Percentiles rank a stretch among this genome's conserved stretches.
phyloP scores from a whole-genome alignment of 2,329 filamentous ascomycete genomes.

The Sarocladiaceae sp. region DNA sequence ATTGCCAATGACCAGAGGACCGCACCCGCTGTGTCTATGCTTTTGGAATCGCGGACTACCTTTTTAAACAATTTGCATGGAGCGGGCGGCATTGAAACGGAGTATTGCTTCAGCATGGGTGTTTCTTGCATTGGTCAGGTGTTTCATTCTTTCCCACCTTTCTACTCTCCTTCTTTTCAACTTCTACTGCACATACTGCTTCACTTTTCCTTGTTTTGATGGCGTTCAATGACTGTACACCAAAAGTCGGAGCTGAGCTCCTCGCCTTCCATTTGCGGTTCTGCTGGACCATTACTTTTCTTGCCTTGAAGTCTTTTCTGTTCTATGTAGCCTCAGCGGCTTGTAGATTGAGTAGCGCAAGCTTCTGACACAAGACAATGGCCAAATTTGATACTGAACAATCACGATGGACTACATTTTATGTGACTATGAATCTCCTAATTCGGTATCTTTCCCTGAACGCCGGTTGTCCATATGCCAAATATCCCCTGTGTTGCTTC shows the following conservation, averaged over 20 bases:
- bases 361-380: too few relatives aligned
- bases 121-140: conserved; percentile 8
- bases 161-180: conserved; percentile 15
- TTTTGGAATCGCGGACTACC: conserved; percentile 5
- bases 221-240: not conserved
- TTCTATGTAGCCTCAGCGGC: too few relatives aligned
- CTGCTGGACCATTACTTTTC: too few relatives aligned
- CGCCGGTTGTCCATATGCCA: conserved; percentile 17
- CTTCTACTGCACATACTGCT: not conserved
- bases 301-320: too few relatives aligned
- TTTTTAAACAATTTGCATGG: conserved; percentile 11
- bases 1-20: not conserved
- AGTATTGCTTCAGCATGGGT: conserved; percentile 6
- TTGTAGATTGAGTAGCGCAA: not conserved
- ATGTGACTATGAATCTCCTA: too few relatives aligned
- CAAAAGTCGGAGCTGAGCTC: conserved; percentile 5
- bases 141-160: conserved; percentile 13
- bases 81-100: conserved; percentile 11
- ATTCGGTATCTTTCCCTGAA: conserved; percentile 17
- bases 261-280: not conserved
- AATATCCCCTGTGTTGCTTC: not conserved
- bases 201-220: not conserved
- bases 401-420: too few relatives aligned
- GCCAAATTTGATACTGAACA: too few relatives aligned
- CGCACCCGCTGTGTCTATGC: not conserved